Evolutionary conservation across 176 grass and related monocot species (phyloP), one percentile per base, ranked within the genome.

Genomic region (Melocanna baccifera): DNA sequence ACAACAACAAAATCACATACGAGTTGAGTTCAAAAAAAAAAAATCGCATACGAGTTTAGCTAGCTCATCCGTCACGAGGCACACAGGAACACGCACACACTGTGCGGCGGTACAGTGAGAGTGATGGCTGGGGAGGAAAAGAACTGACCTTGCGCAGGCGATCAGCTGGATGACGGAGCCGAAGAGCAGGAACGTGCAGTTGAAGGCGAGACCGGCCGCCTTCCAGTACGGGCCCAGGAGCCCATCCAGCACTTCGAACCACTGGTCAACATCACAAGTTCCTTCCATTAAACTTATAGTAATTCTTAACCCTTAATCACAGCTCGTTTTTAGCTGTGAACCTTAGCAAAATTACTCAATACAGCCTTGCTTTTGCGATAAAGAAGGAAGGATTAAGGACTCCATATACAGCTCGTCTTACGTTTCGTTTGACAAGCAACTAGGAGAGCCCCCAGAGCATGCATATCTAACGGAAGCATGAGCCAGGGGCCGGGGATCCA

Each of bases 101-200:
- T 65, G 22, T 42, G 73, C 62, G 34, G 48, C 26, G 1, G 30
- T 29, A 76, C 75, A 9, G 61, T 46, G 81, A 29, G 53, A 14
- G 77, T 7, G 76, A 73, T 80, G 66, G 82, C 2, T 59, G 68
- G 20, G 9, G 77, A 32, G 34, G 47, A 52, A 67, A 37, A 12
- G 45, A 26, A 23, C 32, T 12, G 40, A 93, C 91, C 91, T 93
- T 5, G 91, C 91, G 83, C 91, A 93, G 70, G 88, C 91, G 78
- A 93, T 93, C 37, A 93, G 69, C 78, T 93, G 91, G 75, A 93
- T 93, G 85, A 93, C 91, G 37, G 91, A 87, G 77, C 91, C 91
- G 85, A 92, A 92, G 72, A 92, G 91, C 48, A 92, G 91, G 87
- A 92, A 92, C 47, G 91, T 92, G 81, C 91, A 92, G 91, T 92